A percentile compares a stretch with the other conserved stretches of the same genome.
Conservation (phyloP, 352 stramenopile species). For the Phytophthora palmivora region DNA sequence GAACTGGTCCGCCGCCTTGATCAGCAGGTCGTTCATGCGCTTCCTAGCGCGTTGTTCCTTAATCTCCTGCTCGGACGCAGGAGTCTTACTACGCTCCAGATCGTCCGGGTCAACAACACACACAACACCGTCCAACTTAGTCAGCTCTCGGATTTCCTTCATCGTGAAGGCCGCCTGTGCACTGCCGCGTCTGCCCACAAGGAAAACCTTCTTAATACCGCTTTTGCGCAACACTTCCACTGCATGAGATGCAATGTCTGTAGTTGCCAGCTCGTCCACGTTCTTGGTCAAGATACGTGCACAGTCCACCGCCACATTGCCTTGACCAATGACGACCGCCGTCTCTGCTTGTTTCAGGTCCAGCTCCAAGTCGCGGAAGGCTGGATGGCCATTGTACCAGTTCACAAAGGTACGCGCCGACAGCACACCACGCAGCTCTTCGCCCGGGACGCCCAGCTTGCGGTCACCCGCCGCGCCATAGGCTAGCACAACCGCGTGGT, state of each 20-base stretch:
- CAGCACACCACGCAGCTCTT: conserved; percentile 80
- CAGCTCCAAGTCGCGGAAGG: conserved; percentile 89
- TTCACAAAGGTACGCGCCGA: conserved; percentile 96
- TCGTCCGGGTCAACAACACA: conserved; percentile 92
- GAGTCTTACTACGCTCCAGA: conserved; percentile 86
- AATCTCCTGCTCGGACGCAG: conserved; percentile 89
- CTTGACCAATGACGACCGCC: conserved; percentile 97
- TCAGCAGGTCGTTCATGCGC: conserved; percentile 85
- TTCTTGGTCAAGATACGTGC: conserved; percentile 95
- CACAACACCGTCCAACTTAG: conserved; percentile 74
- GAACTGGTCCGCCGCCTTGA: conserved; percentile 59
- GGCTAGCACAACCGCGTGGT: conserved; percentile 96
- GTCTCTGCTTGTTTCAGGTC: conserved; percentile 61
- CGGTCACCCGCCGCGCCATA: conserved; percentile 95
- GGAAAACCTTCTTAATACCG: conserved; percentile 84
- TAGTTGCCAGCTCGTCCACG: conserved; percentile 86
- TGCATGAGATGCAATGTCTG: conserved; percentile 93
- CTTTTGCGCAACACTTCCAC: conserved; percentile 85
- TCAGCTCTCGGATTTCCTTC: conserved; percentile 95
- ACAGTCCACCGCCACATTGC: conserved; percentile 98
- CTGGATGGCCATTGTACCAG: conserved; percentile 99
- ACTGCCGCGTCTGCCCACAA: conserved; percentile 95
- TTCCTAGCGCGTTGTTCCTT: conserved; percentile 82
- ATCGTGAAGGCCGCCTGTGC: conserved; percentile 98
- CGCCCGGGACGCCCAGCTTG: conserved; percentile 87